A percentile compares a stretch with the other conserved stretches of the same genome.
phyloP scores from a whole-genome alignment of 2,329 filamentous ascomycete genomes.

The Pseudogymnoascus sp. region DNA sequence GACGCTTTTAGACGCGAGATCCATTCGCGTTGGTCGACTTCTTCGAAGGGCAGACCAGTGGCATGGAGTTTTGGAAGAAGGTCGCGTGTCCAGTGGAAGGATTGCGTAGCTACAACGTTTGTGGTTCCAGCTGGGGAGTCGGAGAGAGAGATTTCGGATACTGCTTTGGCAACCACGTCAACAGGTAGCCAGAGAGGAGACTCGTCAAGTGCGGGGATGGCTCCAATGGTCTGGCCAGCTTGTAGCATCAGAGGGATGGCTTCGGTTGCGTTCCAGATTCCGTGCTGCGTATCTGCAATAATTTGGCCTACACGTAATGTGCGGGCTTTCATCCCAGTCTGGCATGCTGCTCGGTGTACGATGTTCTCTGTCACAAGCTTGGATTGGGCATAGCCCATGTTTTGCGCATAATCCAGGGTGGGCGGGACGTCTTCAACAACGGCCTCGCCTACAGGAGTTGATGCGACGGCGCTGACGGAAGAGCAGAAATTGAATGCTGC shows the following conservation, averaged over 20 bases:
- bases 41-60: conserved; percentile 38
- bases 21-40: conserved; percentile 40
- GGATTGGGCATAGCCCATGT: conserved; percentile 45
- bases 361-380: conserved; percentile 44
- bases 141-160: conserved; percentile 33
- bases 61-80: conserved; percentile 43
- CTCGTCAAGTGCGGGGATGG: conserved; percentile 40
- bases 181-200: conserved; percentile 40
- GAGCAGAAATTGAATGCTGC: conserved; percentile 33
- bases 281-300: conserved; percentile 39
- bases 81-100: conserved; percentile 43
- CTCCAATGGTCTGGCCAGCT: conserved; percentile 36
- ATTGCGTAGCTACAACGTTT: conserved; percentile 37
- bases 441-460: conserved; percentile 24
- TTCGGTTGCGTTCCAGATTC: conserved; percentile 45
- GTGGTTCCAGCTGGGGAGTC: conserved; percentile 17
- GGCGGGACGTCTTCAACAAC: conserved; percentile 31
- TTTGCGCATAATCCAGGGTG: conserved; percentile 31
- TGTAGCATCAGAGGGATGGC: conserved; percentile 47
- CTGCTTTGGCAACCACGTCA: conserved; percentile 36
- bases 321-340: conserved; percentile 28
- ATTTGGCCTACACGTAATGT: conserved; percentile 45
- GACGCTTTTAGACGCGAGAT: conserved; percentile 36
- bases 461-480: conserved; percentile 30
- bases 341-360: conserved; percentile 28